Conservation (phyloP, 73 alveolate genomes). For the Paramecium sonneborni region DNA sequence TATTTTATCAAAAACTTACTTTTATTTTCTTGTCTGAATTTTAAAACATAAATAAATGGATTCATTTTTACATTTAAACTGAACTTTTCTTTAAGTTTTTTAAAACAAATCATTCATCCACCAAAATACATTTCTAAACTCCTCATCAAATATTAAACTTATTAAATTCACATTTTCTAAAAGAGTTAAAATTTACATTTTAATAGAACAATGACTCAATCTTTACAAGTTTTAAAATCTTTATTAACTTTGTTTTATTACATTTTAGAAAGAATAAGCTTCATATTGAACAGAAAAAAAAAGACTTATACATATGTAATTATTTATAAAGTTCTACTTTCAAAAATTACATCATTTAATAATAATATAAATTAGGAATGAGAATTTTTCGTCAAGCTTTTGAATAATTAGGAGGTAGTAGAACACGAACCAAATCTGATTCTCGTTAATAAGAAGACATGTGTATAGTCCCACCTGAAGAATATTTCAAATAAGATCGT, state of each 20-base stretch:
- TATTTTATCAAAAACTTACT: not conserved
- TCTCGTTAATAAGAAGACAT: not conserved
- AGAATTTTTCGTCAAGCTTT: slow-evolving; percentile 51
- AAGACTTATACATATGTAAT: not conserved
- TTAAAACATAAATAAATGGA: not conserved
- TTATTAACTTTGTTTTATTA: too few species aligned
- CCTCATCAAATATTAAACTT: not conserved
- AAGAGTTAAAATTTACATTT: too few species aligned
- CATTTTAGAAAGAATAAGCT: not conserved
- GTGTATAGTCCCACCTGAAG: not conserved
- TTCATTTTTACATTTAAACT: not conserved
- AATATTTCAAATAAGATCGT: slow-evolving; percentile 39
- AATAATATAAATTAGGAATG: not conserved
- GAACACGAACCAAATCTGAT: slow-evolving; percentile 36
- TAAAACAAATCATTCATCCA: not conserved
- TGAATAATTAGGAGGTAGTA: slow-evolving; percentile 30
- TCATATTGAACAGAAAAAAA: not conserved
- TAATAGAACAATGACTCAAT: too few species aligned
- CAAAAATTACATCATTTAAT: not conserved
- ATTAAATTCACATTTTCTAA: too few species aligned
- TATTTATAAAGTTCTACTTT: not conserved
- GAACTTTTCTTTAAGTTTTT: not conserved
- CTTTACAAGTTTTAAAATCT: too few species aligned
- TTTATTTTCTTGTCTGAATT: not conserved
- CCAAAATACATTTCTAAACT: not conserved